Evolutionary conservation across 345 rosid species (phyloP), one percentile per base, ranked within the genome.

Genomic region (Arabidopsis thaliana): DNA sequence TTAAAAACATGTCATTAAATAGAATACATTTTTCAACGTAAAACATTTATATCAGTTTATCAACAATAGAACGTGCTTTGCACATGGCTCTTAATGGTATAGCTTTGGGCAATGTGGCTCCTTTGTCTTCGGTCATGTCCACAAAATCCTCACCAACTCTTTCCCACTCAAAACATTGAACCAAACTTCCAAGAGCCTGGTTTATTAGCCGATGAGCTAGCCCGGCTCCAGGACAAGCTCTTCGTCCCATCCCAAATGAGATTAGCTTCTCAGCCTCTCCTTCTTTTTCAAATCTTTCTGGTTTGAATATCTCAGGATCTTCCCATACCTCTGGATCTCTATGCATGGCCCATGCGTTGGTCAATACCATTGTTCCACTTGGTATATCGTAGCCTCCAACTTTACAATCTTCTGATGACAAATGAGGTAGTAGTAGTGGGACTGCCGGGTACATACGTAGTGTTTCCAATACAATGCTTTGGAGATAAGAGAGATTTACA

Each of bases 311-410:
- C 7, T 45, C 41, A 0, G 91, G 77, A 13, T 85, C 85, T 0
- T 83, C 79, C 90, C 89, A 89, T 2, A 69, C 0, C 1, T 3
- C 28, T 0, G 88, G 85, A 30, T 87, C 89, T 62, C 90, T 76
- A 1, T 87, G 87, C 8, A 90, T 85, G 2, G 85, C 79, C 90
- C 91, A 89, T 0, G 50, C 83, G 56, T 87, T 87, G 2, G 73
- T 67, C 46, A 88, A 36, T 6, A 90, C 28, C 0, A 83, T 84
- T 22, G 89, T 82, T 16, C 66, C 83, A 24, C 75, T 55, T n/a
- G 88, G 84, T n/a, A 86, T 32, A 9, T 84, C 49, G 16, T 80
- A 88, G 0, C 86, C 88, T 0, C 74, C 86, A 2, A 86, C 33
- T 4, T 22, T 67, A 37, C 88, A 86, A 45, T 85, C 79, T 1